Conservation (phyloP, 441 rosid species). For the Pelargonium cotyledonis region DNA sequence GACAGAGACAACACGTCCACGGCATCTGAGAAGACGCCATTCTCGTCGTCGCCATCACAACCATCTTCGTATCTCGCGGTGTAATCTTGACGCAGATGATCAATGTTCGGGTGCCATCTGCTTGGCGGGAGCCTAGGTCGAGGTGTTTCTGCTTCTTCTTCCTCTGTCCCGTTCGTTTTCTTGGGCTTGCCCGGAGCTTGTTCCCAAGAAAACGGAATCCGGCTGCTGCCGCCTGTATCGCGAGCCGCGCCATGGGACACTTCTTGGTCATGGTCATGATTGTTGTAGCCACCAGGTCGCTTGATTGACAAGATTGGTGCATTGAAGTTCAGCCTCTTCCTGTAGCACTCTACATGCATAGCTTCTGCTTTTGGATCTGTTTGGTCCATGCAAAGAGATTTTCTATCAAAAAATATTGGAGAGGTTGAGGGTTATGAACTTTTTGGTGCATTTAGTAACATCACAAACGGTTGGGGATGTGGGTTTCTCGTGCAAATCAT, state of each 20-base stretch:
- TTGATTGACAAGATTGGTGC: conserved; percentile 67
- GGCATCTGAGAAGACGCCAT: conserved; percentile 27
- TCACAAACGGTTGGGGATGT: conserved; percentile 28
- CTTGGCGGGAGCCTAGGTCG: conserved; percentile 67
- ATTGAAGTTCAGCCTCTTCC: conserved; percentile 51
- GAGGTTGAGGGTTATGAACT: background rate
- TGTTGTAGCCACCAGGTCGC: conserved; percentile 30
- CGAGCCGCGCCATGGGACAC: conserved; percentile 16
- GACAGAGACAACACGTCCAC: conserved; percentile 64
- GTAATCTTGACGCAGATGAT: background rate
- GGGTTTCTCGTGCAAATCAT: conserved; percentile 49
- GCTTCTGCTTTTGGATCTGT: conserved; percentile 23
- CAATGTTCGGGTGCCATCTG: conserved; percentile 31
- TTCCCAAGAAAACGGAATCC: conserved; percentile 86
- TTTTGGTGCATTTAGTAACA: conserved; percentile 9
- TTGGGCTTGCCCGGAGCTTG: conserved; percentile 77
- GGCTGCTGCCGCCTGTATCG: conserved; percentile 27
- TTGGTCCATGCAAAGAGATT: conserved; percentile 9
- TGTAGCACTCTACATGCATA: conserved; percentile 31
- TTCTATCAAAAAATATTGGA: background rate
- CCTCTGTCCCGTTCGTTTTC: conserved; percentile 12
- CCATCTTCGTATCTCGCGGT: conserved; percentile 14
- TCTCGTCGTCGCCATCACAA: conserved; percentile 31
- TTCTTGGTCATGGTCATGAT: conserved; percentile 7
- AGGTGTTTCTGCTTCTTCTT: conserved; percentile 35